Evolutionary conservation across 768 basidiomycete species (phyloP).

Genomic region (Hortiboletus campestris): DNA sequence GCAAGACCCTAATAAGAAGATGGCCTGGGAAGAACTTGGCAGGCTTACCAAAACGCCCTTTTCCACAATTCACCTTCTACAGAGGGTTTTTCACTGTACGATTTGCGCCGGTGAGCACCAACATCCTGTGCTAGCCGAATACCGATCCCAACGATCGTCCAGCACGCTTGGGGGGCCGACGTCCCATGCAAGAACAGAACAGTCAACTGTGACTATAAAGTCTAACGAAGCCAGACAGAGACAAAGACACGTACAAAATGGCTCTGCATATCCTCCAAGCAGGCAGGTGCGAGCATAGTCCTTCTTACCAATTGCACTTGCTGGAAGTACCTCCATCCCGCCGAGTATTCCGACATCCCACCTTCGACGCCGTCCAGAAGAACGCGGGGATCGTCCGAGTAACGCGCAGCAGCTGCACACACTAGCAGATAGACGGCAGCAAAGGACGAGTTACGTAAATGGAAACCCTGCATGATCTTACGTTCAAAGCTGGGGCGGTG

Average conservation of each 20-base stretch:
- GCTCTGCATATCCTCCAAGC: conserved; percentile 69
- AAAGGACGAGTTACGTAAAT: conserved; percentile 52
- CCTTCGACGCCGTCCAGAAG: conserved; percentile 33
- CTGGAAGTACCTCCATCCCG: conserved; percentile 50
- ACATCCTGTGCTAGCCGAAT: conserved; percentile 60
- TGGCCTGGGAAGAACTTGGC: not conserved
- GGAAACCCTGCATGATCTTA: conserved; percentile 45
- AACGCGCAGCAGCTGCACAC: conserved; percentile 65
- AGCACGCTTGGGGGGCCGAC: conserved; percentile 60
- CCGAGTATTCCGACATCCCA: conserved; percentile 39
- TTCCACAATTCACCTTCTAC: conserved; percentile 63
- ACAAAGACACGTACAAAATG: conserved; percentile 46
- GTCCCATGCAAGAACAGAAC: conserved; percentile 55
- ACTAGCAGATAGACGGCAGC: conserved; percentile 62
- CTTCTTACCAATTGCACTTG: conserved; percentile 59
- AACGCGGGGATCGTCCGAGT: conserved; percentile 55
- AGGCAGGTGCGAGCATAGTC: conserved; percentile 53
- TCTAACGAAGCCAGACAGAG: conserved; percentile 8
- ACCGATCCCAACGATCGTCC: conserved; percentile 65
- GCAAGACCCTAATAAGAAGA: not conserved
- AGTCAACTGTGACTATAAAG: conserved; percentile 40
- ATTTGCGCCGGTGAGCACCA: conserved; percentile 48
- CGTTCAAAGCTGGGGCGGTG: conserved; percentile 69
- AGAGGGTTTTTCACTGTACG: conserved; percentile 29
- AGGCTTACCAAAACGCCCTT: conserved; percentile 44